phyloP scores from a whole-genome alignment of 305 asterid genomes.

The Nicotiana rustica region DNA sequence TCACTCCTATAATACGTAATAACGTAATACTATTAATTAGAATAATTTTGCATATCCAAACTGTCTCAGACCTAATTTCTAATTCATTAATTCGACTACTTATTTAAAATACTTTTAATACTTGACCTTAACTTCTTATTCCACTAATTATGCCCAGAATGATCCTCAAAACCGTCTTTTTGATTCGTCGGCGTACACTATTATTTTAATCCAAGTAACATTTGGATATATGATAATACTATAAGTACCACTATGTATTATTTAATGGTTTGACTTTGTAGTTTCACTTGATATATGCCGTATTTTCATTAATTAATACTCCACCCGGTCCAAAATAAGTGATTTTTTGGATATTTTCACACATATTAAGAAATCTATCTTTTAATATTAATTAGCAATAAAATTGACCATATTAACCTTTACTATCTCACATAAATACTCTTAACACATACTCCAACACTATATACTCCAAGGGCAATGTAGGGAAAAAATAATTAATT shows the following conservation, averaged over 20 bases:
- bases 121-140: not conserved
- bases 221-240: no score
- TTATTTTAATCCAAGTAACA: not conserved
- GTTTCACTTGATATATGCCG: not conserved
- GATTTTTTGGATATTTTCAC: no score
- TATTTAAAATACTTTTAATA: not conserved
- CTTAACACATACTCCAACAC: no score
- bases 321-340: no score
- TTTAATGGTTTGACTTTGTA: not conserved
- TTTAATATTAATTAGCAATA: no score
- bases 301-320: not conserved
- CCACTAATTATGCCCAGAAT: no score
- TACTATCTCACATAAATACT: no score
- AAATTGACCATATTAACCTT: no score
- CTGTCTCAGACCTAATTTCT: not conserved
- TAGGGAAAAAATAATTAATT: no score
- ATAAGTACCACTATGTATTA: not conserved
- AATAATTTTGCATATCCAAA: not conserved
- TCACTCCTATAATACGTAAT: not conserved
- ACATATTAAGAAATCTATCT: no score
- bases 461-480: no score
- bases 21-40: not conserved
- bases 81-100: not conserved
- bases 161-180: not conserved
- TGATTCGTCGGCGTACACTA: not conserved